phyloP scores from a whole-genome alignment of 2,329 filamentous ascomycete species.

The Thelonectria olida region DNA sequence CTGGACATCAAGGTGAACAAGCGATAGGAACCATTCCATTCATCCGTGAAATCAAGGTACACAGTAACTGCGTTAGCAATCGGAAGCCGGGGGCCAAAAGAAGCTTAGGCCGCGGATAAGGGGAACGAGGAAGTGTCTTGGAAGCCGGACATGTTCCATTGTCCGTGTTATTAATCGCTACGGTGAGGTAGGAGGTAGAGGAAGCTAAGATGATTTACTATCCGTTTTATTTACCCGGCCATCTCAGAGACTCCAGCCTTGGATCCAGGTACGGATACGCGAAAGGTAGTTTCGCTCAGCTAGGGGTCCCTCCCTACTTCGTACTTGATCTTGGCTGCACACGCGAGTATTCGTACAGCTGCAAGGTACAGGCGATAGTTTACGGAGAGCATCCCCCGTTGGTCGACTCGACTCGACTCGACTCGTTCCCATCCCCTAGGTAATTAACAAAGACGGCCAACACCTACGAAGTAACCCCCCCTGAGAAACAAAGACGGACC shows the following conservation, averaged over 20 bases:
- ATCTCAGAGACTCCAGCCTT: slow-evolving; percentile 16
- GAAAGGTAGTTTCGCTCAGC: slow-evolving; percentile 2
- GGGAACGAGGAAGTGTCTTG: slow-evolving; percentile 4
- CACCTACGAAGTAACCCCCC: no score
- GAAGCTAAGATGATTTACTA: neutral
- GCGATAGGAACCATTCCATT: slow-evolving; percentile 10
- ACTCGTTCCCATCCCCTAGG: no score
- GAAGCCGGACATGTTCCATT: neutral
- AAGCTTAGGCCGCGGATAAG: slow-evolving; percentile 16
- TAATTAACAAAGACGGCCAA: no score
- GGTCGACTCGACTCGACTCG: neutral
- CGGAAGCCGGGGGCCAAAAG: neutral
- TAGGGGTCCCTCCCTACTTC: no score
- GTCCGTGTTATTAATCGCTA: neutral
- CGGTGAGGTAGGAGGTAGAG: neutral
- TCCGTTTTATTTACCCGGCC: slow-evolving; percentile 6
- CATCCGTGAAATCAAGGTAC: slow-evolving; percentile 4
- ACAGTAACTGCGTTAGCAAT: no score
- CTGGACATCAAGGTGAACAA: no score
- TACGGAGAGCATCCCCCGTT: neutral
- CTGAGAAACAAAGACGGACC: slow-evolving; percentile 14
- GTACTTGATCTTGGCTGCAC: neutral
- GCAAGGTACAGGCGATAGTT: neutral
- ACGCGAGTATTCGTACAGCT: neutral
- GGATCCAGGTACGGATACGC: slow-evolving; percentile 1